Evolutionary conservation across 1,139 yeast genomes (phyloP), one percentile per base, ranked within the genome.

Genomic region (Geotrichum bryndzae): DNA sequence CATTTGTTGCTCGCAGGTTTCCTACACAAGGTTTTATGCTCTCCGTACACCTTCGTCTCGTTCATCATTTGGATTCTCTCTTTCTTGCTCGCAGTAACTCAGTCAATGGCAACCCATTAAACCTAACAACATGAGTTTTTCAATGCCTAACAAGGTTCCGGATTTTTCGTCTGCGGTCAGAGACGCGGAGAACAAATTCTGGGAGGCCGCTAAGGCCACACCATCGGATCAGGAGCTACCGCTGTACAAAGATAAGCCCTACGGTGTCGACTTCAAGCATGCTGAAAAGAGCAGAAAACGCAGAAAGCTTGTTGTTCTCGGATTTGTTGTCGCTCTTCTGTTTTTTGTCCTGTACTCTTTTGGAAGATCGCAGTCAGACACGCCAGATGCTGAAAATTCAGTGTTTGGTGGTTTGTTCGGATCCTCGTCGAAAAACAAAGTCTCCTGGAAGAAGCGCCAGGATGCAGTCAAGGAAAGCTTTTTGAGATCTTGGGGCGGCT

Each of bases 401-500:
- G 13, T 18, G 4, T 46, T 50, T 51, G 59, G 58, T 8, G 25
- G 29, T 27, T 38, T 46, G 46, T 53, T 25, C 31, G 45, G 22
- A 23, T 35, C 51, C 54, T 46, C 52, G 5, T 38, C 41, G 22
- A 57, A 58, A 18, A 38, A 51, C 10, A 41, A 58, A 46, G 63
- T 62, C 33, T 61, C 71, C 29, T 78, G 79, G 90, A 69, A 68
- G 15, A 67, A 68, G 15, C 82, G 84, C 58, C 87, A 84, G 68
- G 72, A 76, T 15, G 83, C 82, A 65, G 90, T 89, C 33, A 81
- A 77, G 66, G 72, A 79, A 51, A 91, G 85, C 6, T 89, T 92
- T 71, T 77, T 85, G 65, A 86, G 85, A 56, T 83, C 95, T 13
- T 92, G 97, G 97, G 79, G 79, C 50, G 88, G 88, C 58, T 92